Evolutionary conservation across 805 yeast genomes (phyloP), one percentile per base, ranked within the genome.

Genomic region (Candida fluviatilis): DNA sequence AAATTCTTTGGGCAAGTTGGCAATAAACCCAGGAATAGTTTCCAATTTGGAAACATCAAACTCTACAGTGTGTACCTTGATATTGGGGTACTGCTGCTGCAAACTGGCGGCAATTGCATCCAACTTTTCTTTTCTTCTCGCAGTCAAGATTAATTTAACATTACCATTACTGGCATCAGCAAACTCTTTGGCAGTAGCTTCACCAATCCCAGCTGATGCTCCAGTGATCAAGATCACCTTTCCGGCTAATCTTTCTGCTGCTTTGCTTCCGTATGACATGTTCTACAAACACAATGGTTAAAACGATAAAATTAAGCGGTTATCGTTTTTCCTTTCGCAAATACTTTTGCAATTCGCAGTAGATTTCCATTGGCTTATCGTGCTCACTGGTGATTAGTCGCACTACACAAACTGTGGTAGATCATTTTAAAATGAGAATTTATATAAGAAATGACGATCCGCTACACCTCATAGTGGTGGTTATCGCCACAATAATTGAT

Each of bases 181-280:
- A 48, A 87, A 80, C 57, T 90, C 95, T 34, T 73, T 62, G 12
- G 97, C 98, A 8, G 96, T 89, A 38, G 95, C 93, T 48, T 78
- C 79, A 10, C 98, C 99, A 52, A 91, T 91, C 39, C 98, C 98
- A 12, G 96, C 80, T 18, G 96, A 86, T 5, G 98, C 98, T 45
- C 98, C 98, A n/a, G 98, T 87, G 52, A 91, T 83, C 30, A 91
- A 74, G 23, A 87, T 73, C 14, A 81, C 78, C 57, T 91, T 90
- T 35, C 84, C 84, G 16, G 84, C 79, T 24, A 91, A 70, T 58
- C 96, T 76, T 57, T 82, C 81, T 31, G 90, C 86, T 37, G 95
- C 93, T 55, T 71, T 75, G 36, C 71, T 47, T 46, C 90, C 91
- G 64, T 71, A 78, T 5, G 88, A 82, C 84, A 79, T 79, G 5